These are phyloP conservation scores for Penicillium sp. DNA, from an alignment of 2,329 filamentous ascomycete genomes.

Conservation along the genomic window DNA sequence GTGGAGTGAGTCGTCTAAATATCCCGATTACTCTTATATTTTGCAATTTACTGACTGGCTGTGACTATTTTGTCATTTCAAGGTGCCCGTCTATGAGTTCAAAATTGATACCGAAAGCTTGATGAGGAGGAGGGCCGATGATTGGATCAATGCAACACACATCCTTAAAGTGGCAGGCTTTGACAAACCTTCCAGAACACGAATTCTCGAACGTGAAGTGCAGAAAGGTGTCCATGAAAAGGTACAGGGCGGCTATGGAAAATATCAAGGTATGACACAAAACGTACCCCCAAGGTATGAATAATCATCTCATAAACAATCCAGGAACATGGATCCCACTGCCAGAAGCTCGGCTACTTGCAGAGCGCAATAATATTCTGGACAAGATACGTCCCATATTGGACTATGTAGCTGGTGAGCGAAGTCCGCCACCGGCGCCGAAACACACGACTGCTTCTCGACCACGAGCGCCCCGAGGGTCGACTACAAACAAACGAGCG, in stretches of 20 bases:
- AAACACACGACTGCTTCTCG: conserved; percentile 78
- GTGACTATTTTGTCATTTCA: conserved; percentile 7
- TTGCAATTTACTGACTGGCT: conserved; percentile 15
- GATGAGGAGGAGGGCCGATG: conserved; percentile 87
- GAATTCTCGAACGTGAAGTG: conserved; percentile 93
- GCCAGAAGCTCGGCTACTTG: conserved; percentile 72
- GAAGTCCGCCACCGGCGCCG: conserved; percentile 87
- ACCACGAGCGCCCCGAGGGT: conserved; percentile 68
- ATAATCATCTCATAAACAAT: not conserved
- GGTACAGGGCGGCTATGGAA: conserved; percentile 95
- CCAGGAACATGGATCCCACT: conserved; percentile 94
- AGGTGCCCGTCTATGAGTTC: conserved; percentile 95
- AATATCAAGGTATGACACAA: conserved; percentile 80
- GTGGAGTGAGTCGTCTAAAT: conserved; percentile 48
- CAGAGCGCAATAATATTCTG: conserved; percentile 80
- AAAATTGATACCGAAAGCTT: conserved; percentile 87
- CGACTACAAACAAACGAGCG: conserved; percentile 56
- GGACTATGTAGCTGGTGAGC: conserved; percentile 77
- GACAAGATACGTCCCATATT: conserved; percentile 84
- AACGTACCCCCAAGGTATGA: not conserved
- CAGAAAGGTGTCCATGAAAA: conserved; percentile 97
- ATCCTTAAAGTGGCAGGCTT: conserved; percentile 96
- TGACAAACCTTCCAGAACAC: conserved; percentile 91
- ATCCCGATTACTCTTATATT: not conserved
- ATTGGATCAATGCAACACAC: conserved; percentile 99